Percentiles rank a stretch among this genome's conserved stretches.
These are phyloP conservation scores for Syzygium syzygioides DNA, from an alignment of 441 rosid species.

Conservation along the genomic window DNA sequence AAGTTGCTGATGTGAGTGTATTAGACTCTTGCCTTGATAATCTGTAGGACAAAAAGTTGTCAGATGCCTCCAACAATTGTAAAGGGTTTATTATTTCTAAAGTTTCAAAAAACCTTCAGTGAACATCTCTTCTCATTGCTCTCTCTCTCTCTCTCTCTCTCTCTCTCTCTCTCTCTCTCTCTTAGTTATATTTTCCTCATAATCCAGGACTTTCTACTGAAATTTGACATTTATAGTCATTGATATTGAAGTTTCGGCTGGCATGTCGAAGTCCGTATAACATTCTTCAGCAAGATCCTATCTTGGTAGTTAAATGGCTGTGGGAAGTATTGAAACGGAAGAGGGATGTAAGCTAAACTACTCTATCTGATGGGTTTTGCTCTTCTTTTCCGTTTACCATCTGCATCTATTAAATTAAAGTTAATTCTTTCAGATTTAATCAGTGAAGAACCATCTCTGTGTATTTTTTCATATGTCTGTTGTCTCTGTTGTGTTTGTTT, in stretches of 20 bases:
- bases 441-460: neutral
- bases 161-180: no score
- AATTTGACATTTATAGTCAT: no score
- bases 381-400: neutral
- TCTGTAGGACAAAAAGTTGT: no score
- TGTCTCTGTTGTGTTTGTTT: neutral
- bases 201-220: no score
- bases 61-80: no score
- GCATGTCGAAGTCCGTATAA: neutral
- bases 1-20: neutral
- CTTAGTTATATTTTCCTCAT: no score
- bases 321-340: neutral
- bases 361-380: neutral
- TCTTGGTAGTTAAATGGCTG: neutral
- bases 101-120: no score
- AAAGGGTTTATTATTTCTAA: no score
- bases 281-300: neutral
- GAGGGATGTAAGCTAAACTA: neutral
- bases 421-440: neutral
- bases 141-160: no score
- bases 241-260: neutral
- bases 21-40: neutral
- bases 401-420: neutral
- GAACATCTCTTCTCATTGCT: no score
- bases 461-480: neutral